phyloP scores from a whole-genome alignment of 345 rosid species.

The Passiflora organensis region DNA sequence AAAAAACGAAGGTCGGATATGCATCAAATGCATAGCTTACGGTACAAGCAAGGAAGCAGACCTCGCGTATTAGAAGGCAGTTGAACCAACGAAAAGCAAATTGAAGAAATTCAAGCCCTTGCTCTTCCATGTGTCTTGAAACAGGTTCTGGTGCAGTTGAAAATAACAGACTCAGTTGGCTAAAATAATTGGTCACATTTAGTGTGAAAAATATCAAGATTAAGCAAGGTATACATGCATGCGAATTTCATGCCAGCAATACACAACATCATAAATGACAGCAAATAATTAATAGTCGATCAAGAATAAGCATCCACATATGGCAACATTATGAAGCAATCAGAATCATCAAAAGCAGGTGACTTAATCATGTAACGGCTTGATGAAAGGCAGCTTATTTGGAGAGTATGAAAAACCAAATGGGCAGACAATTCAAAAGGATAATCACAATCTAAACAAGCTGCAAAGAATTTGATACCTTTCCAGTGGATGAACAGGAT shows the following conservation, averaged over 20 bases:
- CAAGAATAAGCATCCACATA: background rate
- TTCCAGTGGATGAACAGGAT: too few species aligned
- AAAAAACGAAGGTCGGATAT: background rate
- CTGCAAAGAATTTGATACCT: too few species aligned
- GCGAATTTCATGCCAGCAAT: background rate
- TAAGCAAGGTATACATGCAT: background rate
- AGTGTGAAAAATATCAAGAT: background rate
- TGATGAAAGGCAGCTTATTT: background rate
- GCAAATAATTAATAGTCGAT: background rate
- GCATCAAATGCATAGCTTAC: background rate
- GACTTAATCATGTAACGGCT: background rate
- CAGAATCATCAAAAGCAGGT: background rate
- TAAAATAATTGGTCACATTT: background rate
- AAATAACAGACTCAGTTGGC: constrained; percentile 4
- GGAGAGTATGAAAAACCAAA: background rate
- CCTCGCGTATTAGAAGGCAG: constrained; percentile 96
- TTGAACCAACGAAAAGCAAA: constrained; percentile 99
- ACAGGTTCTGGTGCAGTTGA: constrained; percentile 65
- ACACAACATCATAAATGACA: background rate
- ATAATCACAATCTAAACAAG: too few species aligned
- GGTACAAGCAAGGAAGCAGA: constrained; percentile 15
- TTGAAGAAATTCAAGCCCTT: constrained; percentile 95
- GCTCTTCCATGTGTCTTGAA: constrained; percentile 93
- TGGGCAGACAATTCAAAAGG: too few species aligned
- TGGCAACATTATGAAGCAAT: background rate